A percentile compares a stretch with the other conserved stretches of the same genome.
Conservation (phyloP, 345 rosid genomes). For the Litchi chinensis region DNA sequence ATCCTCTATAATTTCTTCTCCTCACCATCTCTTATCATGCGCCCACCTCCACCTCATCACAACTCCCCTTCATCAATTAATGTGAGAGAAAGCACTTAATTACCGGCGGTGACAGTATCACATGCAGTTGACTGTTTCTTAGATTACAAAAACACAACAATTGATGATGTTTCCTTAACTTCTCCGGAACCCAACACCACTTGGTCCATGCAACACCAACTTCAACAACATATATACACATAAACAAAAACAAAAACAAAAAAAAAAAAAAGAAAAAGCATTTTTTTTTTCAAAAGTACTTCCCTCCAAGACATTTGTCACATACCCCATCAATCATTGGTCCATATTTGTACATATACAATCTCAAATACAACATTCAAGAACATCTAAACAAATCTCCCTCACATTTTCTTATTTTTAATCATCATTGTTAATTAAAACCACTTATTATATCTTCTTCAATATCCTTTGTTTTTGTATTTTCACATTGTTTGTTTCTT, state of each 20-base stretch:
- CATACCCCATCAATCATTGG: neutral
- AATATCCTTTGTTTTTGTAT: neutral
- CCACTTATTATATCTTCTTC: neutral
- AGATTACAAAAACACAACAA: neutral
- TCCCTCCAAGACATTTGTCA: slow-evolving; percentile 23
- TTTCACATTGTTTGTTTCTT: neutral
- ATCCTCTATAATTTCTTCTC: neutral
- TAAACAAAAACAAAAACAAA: neutral
- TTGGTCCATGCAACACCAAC: neutral
- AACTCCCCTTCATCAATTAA: neutral
- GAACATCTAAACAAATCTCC: neutral
- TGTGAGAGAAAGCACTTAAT: slow-evolving; percentile 14
- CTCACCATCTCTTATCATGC: neutral
- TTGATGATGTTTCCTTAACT: slow-evolving; percentile 30
- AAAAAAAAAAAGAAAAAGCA: neutral
- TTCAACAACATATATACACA: neutral
- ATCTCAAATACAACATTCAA: neutral
- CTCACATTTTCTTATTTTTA: neutral
- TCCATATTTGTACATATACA: neutral
- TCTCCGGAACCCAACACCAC: slow-evolving; percentile 28
- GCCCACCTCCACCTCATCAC: neutral
- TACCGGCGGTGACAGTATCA: slow-evolving; percentile 5
- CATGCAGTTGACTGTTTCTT: slow-evolving; percentile 27
- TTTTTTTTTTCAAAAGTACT: neutral
- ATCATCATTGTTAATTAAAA: too few relatives aligned